Evolutionary conservation across 1,284 basidiomycete species (phyloP), one percentile per base, ranked within the genome.

Genomic region (Polyporus tsugae): DNA sequence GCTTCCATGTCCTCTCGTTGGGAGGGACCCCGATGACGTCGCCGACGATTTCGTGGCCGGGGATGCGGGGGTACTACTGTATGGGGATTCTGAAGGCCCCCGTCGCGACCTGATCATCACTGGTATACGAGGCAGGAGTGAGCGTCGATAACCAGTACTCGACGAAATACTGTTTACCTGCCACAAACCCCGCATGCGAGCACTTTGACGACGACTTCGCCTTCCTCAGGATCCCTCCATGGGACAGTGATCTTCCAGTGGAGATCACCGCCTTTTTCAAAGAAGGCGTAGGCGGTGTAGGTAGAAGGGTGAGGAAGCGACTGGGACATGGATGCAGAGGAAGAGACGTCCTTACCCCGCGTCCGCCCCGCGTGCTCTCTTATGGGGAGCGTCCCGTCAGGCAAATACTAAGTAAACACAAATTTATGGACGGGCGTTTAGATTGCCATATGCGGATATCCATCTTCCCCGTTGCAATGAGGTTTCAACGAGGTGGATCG

Each of bases 41-140:
- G 11, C 77, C 77, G 52, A 76, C 59, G 33, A 78, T 70, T 59
- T 78, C 77, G 62, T 78, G 77, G 6, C 77, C 76, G 0, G 75
- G 75, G 22, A 77, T 59, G 11, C 72, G 70, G 7, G 77, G 76
- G 64, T n/a, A n/a, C n/a, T 67, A 73, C 4, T 59, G 22, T 2
- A 60, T 61, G 5, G 70, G 70, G 44, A 46, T 46, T n/a, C 44
- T 46, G 17, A 70, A 42, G 7, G 39, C 10, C 35, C 68, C 69
- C 15, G 65, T 39, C 44, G 64, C 64, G 17, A 72, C 71, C 17
- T 65, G 42, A 22, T 68, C 72, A 41, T 78, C 77, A 62, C 76
- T 77, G 64, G 19, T 2, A 11, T 33, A 4, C 2, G 22, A 15
- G 41, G 35, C 17, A 22, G 52, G 6, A 17, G 0, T 2, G 19